Evolutionary conservation across 2,329 filamentous ascomycete genomes (phyloP).

Genomic region (Monosporascus sp.): DNA sequence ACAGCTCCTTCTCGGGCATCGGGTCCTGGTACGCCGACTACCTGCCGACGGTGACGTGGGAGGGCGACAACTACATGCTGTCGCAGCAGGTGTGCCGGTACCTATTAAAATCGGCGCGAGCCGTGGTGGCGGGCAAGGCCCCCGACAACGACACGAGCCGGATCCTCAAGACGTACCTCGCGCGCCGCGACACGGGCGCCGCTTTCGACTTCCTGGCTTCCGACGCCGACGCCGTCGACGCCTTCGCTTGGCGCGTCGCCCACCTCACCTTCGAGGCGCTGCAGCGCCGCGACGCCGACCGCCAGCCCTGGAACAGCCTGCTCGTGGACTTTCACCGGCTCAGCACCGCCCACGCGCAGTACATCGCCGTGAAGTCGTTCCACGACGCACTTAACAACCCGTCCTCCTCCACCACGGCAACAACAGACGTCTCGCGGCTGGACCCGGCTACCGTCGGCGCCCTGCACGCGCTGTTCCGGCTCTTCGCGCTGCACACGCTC

Average conservation of each 20-base stretch:
- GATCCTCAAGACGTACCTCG: conserved; percentile 60
- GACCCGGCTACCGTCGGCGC: conserved; percentile 52
- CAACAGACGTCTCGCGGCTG: conserved; percentile 25
- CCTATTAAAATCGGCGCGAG: conserved; percentile 68
- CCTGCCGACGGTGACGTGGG: conserved; percentile 64
- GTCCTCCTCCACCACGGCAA: conserved; percentile 29
- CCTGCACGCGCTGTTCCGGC: conserved; percentile 73
- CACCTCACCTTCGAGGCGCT: conserved; percentile 72
- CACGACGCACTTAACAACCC: conserved; percentile 36
- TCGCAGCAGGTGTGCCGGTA: conserved; percentile 75
- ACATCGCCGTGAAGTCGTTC: conserved; percentile 75
- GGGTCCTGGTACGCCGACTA: conserved; percentile 71
- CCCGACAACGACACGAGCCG: conserved; percentile 60
- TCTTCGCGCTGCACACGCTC: conserved; percentile 61
- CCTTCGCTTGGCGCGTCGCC: conserved; percentile 70
- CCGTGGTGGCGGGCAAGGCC: conserved; percentile 59
- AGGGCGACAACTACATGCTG: conserved; percentile 79
- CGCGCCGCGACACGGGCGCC: conserved; percentile 62
- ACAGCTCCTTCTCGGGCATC: conserved; percentile 70
- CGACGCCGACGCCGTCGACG: conserved; percentile 65
- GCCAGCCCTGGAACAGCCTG: conserved; percentile 71
- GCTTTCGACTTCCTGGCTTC: conserved; percentile 69
- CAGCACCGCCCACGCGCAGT: conserved; percentile 69
- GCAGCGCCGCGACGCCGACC: conserved; percentile 68
- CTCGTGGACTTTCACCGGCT: conserved; percentile 75